These are phyloP conservation scores for Sapria himalayana DNA, from an alignment of 345 rosid species.

Conservation along the genomic window DNA sequence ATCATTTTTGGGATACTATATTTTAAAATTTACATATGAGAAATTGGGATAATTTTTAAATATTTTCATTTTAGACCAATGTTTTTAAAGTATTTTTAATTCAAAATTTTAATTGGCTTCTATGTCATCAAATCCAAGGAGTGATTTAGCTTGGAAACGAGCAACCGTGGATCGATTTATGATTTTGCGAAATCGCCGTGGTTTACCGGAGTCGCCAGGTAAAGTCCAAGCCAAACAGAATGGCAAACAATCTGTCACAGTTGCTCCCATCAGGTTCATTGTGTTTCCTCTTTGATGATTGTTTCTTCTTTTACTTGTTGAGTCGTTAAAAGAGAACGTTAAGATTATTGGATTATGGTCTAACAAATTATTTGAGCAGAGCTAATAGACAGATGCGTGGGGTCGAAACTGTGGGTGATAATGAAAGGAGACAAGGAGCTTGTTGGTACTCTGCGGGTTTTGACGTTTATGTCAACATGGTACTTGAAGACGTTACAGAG, in stretches of 20 bases:
- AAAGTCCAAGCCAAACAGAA: too few relatives aligned
- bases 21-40: too few relatives aligned
- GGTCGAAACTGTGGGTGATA: conserved; percentile 74
- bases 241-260: conserved; percentile 70
- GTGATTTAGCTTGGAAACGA: too few relatives aligned
- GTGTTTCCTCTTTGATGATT: not conserved
- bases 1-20: too few relatives aligned
- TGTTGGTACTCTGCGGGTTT: conserved; percentile 59
- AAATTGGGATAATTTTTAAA: too few relatives aligned
- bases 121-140: too few relatives aligned
- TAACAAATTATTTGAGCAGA: conserved; percentile 17
- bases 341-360: conserved; percentile 2
- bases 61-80: too few relatives aligned
- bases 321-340: not conserved
- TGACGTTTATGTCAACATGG: conserved; percentile 73
- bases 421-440: conserved; percentile 93
- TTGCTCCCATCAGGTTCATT: conserved; percentile 43
- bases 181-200: too few relatives aligned
- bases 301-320: not conserved
- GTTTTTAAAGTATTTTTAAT: too few relatives aligned
- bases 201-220: too few relatives aligned
- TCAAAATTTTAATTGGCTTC: too few relatives aligned
- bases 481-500: conserved; percentile 56
- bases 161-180: too few relatives aligned
- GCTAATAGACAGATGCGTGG: conserved; percentile 68